Conservation (phyloP, 805 yeast species). For the Ascoidea asiatica region DNA sequence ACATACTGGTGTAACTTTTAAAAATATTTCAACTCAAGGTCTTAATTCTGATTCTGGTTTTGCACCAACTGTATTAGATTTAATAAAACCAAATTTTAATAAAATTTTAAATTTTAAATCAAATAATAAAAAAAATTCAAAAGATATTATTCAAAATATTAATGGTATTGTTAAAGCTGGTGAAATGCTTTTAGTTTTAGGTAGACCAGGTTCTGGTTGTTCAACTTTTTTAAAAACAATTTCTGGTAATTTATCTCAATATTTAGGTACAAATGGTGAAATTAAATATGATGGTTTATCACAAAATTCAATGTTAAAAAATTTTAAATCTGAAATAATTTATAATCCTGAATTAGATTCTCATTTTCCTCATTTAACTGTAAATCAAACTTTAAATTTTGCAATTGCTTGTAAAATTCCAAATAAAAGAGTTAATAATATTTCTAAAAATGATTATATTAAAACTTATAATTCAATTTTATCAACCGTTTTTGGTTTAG, state of each 20-base stretch:
- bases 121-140: constrained; percentile 19
- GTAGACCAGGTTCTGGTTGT: constrained; percentile 55
- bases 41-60: too few species aligned
- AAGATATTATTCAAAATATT: constrained; percentile 25
- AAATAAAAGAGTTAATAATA: constrained; percentile 26
- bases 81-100: too few species aligned
- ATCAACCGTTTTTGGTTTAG: constrained; percentile 39
- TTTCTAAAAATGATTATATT: constrained; percentile 32
- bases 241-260: constrained; percentile 30
- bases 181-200: constrained; percentile 38
- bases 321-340: constrained; percentile 33
- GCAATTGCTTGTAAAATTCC: constrained; percentile 38
- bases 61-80: too few species aligned
- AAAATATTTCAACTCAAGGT: too few species aligned
- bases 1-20: too few species aligned
- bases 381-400: constrained; percentile 35
- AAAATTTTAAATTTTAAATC: too few species aligned
- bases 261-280: constrained; percentile 23
- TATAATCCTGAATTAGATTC: constrained; percentile 38
- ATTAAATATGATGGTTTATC: constrained; percentile 35
- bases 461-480: constrained; percentile 25
- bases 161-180: constrained; percentile 33
- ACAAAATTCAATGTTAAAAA: constrained; percentile 31
- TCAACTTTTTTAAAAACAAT: constrained; percentile 36
- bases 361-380: constrained; percentile 38